A percentile compares a stretch with the other conserved stretches of the same genome.
Evolutionary conservation across 2,329 filamentous ascomycete genomes (phyloP).

Genomic region (Seiridium cupressi): DNA sequence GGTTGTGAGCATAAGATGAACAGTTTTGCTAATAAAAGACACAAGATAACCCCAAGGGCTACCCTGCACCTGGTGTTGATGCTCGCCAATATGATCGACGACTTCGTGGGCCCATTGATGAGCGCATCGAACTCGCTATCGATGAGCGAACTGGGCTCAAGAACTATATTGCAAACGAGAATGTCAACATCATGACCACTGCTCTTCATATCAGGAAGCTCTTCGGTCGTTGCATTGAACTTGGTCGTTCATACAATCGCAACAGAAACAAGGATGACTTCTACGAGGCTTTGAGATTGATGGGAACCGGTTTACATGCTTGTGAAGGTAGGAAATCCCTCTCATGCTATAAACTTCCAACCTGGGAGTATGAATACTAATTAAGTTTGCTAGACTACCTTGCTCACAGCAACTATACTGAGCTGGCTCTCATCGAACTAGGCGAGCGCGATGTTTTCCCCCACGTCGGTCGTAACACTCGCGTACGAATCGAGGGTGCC

Average conservation of each 20-base stretch:
- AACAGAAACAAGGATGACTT: conserved; percentile 72
- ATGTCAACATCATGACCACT: conserved; percentile 75
- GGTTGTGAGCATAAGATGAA: background rate
- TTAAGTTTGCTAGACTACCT: conserved; percentile 63
- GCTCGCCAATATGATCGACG: conserved; percentile 78
- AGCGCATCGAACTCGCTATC: conserved; percentile 73
- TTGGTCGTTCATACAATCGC: conserved; percentile 71
- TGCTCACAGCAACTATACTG: conserved; percentile 90
- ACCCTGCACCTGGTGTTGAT: conserved; percentile 78
- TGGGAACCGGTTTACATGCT: conserved; percentile 88
- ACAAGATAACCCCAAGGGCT: conserved; percentile 70
- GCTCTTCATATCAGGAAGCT: conserved; percentile 73
- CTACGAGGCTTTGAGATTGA: conserved; percentile 79
- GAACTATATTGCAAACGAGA: conserved; percentile 91
- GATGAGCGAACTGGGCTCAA: conserved; percentile 78
- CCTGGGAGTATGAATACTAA: conserved; percentile 2
- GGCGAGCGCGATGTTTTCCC: conserved; percentile 81
- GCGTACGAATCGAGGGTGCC: conserved; percentile 67
- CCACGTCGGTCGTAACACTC: conserved; percentile 77
- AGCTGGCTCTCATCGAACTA: conserved; percentile 83
- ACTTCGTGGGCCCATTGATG: conserved; percentile 79
- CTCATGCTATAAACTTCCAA: background rate
- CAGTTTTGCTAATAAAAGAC: background rate
- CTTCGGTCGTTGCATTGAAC: conserved; percentile 71
- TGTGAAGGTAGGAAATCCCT: conserved; percentile 59